Base-by-base conservation (phyloP, 2,329 filamentous ascomycete genomes). In the Periconia macrospinosa region DNA sequence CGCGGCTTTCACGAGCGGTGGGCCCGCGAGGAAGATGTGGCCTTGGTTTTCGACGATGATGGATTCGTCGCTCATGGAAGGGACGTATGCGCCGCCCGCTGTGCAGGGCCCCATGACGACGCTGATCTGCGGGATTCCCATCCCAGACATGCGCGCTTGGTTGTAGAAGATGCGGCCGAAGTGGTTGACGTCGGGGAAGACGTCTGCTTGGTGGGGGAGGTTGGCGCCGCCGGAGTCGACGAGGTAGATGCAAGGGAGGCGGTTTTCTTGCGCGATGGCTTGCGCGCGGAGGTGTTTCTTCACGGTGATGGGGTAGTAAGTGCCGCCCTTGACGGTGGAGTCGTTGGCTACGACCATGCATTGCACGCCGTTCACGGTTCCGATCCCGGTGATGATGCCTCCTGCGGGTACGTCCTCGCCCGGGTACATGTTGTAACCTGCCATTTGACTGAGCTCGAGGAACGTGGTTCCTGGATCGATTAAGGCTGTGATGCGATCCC, bases 131-230 rank as follows among this genome's bases (percentile, higher is more conserved):
- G 93, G 93, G 57, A 97, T 96, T 5, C 92, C 91, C 61, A 87
- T 78, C 1, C 89, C 84, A 62, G 90, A 94, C 92, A 97, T 96
- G 67, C 91, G 83, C 2, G 94, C 93, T 76, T 99, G 93, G 77
- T 99, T 97, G 81, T 89, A 99, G 81, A 99, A 99, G 71, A 97
- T 96, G 61, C 93, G 90, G 35, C 93, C 92, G 70, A 99, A 97
- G 75, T 97, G 93, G 50, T 97, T 91, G 60, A 87, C 83, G 73
- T 97, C 93, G 1, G 93, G 94, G 74, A 99, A 97, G 53, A 97
- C 93, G 70, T 97, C 91, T 37, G 92, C 89, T 76, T 99, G 93
- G 68, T 97, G 90, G 14, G 92, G 94, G 17, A 99, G 84, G 73
- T 97, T 97, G 53, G 92, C 94, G 59, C 93, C 93, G 45, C 94